Percentiles rank a stretch among this genome's conserved stretches.
Conservation (phyloP, 1,284 basidiomycete species). For the Ganoderma lingzhi region DNA sequence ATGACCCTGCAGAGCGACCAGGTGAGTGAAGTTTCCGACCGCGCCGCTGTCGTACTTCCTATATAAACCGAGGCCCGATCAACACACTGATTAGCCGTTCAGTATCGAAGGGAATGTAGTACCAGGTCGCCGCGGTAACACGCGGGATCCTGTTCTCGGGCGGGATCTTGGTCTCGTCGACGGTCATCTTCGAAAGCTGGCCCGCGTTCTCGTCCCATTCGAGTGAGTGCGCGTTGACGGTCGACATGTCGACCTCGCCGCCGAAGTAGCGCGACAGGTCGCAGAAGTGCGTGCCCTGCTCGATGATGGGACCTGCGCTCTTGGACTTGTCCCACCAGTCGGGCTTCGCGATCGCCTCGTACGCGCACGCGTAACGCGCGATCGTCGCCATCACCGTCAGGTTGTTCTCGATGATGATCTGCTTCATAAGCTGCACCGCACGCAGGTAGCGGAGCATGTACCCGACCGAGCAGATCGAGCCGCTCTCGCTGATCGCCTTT, state of each 20-base stretch:
- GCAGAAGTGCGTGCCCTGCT: constrained; percentile 95
- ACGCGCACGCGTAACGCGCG: constrained; percentile 95
- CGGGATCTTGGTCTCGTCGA: constrained; percentile 83
- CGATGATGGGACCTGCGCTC: constrained; percentile 92
- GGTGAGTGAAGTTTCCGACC: constrained; percentile 89
- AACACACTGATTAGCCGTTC: background rate
- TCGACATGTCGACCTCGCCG: constrained; percentile 91
- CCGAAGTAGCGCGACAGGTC: constrained; percentile 97
- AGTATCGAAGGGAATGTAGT: constrained; percentile 11
- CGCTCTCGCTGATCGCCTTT: constrained; percentile 70
- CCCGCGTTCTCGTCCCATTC: constrained; percentile 95
- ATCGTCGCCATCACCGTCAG: constrained; percentile 98
- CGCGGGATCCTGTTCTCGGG: constrained; percentile 85
- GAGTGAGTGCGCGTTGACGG: constrained; percentile 87
- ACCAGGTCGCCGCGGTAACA: constrained; percentile 84
- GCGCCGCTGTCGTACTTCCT: constrained; percentile 95
- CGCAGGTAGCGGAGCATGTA: constrained; percentile 95
- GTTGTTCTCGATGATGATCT: constrained; percentile 94
- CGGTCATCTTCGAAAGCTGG: constrained; percentile 78
- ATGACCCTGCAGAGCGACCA: constrained; percentile 88
- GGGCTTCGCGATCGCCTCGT: constrained; percentile 88
- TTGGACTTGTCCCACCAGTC: constrained; percentile 99
- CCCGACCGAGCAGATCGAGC: constrained; percentile 90
- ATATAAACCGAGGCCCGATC: constrained; percentile 10
- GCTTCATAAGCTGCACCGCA: constrained; percentile 98